Percentiles rank a stretch among this genome's conserved stretches.
phyloP scores from a whole-genome alignment of 1,284 basidiomycete genomes.

The Irpex rosettiformis region DNA sequence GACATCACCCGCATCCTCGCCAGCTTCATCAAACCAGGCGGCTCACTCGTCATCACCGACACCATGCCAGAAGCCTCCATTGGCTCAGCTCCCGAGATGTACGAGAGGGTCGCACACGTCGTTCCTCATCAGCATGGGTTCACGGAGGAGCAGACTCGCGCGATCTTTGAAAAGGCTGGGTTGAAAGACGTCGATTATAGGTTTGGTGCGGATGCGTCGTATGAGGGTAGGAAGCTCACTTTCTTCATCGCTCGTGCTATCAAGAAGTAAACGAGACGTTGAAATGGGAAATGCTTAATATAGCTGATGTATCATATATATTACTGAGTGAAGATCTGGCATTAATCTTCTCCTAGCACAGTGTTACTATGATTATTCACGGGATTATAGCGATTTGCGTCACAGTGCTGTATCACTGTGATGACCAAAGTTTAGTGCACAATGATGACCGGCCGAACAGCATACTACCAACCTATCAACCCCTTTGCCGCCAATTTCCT shows the following conservation, averaged over 20 bases:
- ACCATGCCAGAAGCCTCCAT: constrained; percentile 31
- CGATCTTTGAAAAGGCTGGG: constrained; percentile 45
- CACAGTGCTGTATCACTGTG: too few species aligned
- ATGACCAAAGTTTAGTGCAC: too few species aligned
- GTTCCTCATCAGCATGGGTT: constrained; percentile 56
- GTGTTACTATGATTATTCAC: too few species aligned
- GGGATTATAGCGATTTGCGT: too few species aligned
- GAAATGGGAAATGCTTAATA: too few species aligned
- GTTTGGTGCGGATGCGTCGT: constrained; percentile 30
- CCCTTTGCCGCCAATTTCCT: too few species aligned
- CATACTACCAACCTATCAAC: too few species aligned
- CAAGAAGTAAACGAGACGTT: not conserved
- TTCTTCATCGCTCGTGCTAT: constrained; percentile 52
- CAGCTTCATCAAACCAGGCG: constrained; percentile 57
- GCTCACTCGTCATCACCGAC: constrained; percentile 58
- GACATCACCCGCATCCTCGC: constrained; percentile 49
- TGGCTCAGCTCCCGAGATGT: constrained; percentile 19
- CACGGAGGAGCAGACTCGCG: constrained; percentile 39
- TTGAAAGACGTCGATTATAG: constrained; percentile 40
- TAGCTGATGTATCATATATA: too few species aligned
- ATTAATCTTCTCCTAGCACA: too few species aligned
- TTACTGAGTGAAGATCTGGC: too few species aligned
- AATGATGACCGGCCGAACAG: too few species aligned
- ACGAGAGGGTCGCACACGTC: constrained; percentile 32
- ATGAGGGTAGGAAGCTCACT: constrained; percentile 31